Conservation (phyloP, 306 rosid species). For the Amphicarpaea edgeworthii region DNA sequence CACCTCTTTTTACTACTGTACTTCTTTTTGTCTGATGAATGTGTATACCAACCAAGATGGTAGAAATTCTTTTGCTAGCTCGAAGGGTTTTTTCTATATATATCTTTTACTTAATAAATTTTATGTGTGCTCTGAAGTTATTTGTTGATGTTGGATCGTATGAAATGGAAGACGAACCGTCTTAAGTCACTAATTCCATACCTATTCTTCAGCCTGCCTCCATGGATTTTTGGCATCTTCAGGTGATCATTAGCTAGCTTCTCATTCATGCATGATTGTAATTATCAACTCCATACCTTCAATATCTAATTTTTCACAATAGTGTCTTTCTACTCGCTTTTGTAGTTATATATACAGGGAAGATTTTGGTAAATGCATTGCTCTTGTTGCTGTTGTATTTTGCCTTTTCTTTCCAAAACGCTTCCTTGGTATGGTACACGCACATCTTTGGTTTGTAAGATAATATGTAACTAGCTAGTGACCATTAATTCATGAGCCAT, state of each 20-base stretch:
- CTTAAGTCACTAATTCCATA: constrained; percentile 84
- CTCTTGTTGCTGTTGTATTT: constrained; percentile 73
- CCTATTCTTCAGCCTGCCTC: constrained; percentile 83
- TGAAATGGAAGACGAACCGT: no score
- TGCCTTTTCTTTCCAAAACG: constrained; percentile 79
- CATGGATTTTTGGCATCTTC: constrained; percentile 59
- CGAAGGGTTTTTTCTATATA: no score
- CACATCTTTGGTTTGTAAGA: no score
- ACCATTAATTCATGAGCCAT: constrained; percentile 6
- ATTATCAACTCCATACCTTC: not conserved
- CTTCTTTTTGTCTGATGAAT: no score
- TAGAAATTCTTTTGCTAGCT: no score
- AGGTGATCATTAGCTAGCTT: constrained; percentile 66
- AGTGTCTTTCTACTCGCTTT: constrained; percentile 22
- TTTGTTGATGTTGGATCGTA: no score
- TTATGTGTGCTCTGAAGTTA: no score
- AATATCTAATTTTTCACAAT: not conserved
- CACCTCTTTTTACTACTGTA: no score
- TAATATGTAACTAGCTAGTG: constrained; percentile 15
- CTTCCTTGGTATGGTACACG: constrained; percentile 77
- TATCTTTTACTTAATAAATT: no score
- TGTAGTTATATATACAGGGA: constrained; percentile 56
- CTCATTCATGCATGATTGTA: not conserved
- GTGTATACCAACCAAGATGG: no score
- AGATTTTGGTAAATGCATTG: constrained; percentile 86